Base-by-base conservation (phyloP, 2,329 filamentous ascomycete species). In the Trichoderma breve region DNA sequence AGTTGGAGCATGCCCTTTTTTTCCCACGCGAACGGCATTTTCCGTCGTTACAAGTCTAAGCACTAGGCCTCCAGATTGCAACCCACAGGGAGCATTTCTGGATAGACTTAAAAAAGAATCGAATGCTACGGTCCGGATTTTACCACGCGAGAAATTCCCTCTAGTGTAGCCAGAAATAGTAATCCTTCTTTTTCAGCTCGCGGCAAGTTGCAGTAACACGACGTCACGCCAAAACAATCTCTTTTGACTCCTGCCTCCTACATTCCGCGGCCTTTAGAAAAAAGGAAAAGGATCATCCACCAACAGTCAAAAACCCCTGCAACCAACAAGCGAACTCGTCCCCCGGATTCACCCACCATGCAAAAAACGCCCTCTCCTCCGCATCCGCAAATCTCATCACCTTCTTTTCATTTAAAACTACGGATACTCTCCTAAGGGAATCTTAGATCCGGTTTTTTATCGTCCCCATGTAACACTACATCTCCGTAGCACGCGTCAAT, bases 391-490 rank as follows among this genome's bases (percentile, higher is more conserved):
- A 53, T 30, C 61, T 65, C 43, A 65, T 26, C 24, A 14, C 36
- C 1, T 47, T 14, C 8, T 18, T 15, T n/a, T 36, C 34, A 36
- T 14, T 34, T 36, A 14, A 36, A 36, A 34, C 11, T 34, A 34
- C 34, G 32, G 30, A 14, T 14, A 34, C 6, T 14, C 6, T 36
- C 2, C 34, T 7, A 36, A 36, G 34, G 15, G 4, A 64, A 36
- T 65, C 43, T 34, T 4, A 65, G 63, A 65, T 65, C 43, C 63
- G 63, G 30, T 34, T 65, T 15, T 53, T 65, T 65, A 34, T 65
- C 63, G 63, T 65, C 11, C 28, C 43, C 26, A 53, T 53, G 62
- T 53, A 47, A 30, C 61, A 63, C n/a, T 12, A 4, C n/a, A 51
- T 51, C 43, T 51, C 43, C 43, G n/a, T n/a, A 51, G 9, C 43